Conservation (phyloP, 352 stramenopile species). For the Globisporangium uncinulatum region DNA sequence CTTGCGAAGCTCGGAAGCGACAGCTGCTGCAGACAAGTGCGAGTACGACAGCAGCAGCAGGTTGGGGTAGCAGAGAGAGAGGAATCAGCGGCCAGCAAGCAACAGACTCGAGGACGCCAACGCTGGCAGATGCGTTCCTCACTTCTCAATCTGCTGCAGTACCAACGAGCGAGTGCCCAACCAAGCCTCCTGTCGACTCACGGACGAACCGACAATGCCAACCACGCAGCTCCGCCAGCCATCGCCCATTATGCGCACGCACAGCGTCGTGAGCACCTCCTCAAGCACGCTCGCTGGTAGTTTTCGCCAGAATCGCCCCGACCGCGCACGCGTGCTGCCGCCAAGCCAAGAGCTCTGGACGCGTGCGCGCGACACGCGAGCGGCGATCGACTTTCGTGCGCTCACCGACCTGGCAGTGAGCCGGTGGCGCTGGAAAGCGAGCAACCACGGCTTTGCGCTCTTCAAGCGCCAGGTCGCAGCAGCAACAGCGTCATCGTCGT, state of each 20-base stretch:
- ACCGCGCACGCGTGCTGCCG: conserved; percentile 9
- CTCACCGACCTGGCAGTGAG: conserved; percentile 10
- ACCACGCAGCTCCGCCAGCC: conserved; percentile 3
- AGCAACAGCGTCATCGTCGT: neutral
- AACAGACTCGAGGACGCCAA: too few relatives aligned
- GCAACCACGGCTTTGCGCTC: conserved; percentile 15
- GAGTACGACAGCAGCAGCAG: too few relatives aligned
- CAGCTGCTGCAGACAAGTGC: too few relatives aligned
- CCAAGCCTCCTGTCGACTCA: neutral
- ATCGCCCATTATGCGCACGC: neutral
- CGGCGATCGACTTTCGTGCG: conserved; percentile 8
- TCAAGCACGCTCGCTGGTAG: neutral
- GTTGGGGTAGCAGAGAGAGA: neutral
- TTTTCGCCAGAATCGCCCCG: neutral
- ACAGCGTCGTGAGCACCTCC: neutral
- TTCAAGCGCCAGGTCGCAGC: conserved; percentile 10
- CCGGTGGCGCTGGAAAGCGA: conserved; percentile 16
- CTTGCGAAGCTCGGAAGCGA: too few relatives aligned
- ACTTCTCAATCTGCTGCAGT: conserved; percentile 2
- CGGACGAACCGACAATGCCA: neutral
- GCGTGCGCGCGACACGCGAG: conserved; percentile 7
- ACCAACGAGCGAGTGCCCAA: neutral
- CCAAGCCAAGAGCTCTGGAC: conserved; percentile 10
- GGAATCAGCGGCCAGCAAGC: neutral
- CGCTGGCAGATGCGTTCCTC: neutral